Conservation (phyloP, 176 grass and related monocot genomes). For the Bothriochloa decipiens region DNA sequence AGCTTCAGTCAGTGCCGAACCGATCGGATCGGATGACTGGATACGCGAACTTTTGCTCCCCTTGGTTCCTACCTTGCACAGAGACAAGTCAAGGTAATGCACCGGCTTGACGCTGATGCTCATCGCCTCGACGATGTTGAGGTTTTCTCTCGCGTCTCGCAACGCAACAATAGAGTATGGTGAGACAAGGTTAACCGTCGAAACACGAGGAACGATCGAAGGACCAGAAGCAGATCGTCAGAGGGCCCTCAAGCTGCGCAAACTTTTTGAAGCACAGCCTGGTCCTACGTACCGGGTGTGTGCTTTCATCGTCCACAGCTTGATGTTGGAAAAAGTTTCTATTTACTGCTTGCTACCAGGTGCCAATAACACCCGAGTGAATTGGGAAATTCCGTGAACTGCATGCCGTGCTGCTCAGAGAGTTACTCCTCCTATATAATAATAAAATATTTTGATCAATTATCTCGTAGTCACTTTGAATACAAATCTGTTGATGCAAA, state of each 20-base stretch:
- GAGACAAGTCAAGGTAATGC: background rate
- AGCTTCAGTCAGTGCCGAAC: background rate
- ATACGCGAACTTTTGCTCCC: too few species aligned
- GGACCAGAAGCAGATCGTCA: background rate
- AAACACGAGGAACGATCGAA: background rate
- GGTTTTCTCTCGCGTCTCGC: background rate
- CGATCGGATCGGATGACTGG: slow-evolving; percentile 9
- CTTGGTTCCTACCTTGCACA: background rate
- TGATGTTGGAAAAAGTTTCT: background rate
- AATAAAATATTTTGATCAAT: too few species aligned
- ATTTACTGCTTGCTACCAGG: background rate
- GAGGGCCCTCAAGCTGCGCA: background rate
- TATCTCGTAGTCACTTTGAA: too few species aligned
- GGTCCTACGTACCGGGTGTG: background rate
- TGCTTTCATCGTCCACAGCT: background rate
- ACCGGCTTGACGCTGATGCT: background rate
- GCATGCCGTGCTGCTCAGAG: too few species aligned
- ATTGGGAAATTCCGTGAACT: too few species aligned
- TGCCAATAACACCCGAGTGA: too few species aligned
- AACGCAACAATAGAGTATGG: background rate
- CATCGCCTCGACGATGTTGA: background rate
- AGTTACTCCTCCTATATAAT: too few species aligned
- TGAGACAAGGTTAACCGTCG: background rate
- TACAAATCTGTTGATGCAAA: too few species aligned
- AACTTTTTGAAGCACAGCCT: slow-evolving; percentile 1